Percentiles rank a stretch among this genome's conserved stretches.
Evolutionary conservation across 768 basidiomycete species (phyloP).

Genomic region (Termitomyces sp.): DNA sequence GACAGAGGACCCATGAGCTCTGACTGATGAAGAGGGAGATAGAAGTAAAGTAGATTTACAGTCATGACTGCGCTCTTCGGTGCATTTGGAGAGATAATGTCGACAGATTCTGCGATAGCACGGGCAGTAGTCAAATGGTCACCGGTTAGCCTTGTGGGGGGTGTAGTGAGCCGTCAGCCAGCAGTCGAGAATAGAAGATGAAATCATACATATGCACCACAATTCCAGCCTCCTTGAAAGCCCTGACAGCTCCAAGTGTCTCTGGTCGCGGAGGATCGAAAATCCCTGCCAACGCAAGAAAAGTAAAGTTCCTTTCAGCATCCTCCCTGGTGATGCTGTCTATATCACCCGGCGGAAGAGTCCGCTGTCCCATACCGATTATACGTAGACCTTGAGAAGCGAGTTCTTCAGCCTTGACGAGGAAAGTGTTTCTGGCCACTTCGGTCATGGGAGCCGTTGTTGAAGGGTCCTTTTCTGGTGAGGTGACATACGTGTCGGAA

Average conservation of each 20-base stretch:
- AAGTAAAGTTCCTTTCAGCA: slow-evolving; percentile 39
- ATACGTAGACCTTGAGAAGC: slow-evolving; percentile 36
- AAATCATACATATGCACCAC: slow-evolving; percentile 34
- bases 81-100: slow-evolving; percentile 36
- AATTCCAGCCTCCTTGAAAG: slow-evolving; percentile 47
- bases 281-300: slow-evolving; percentile 52
- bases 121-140: slow-evolving; percentile 48
- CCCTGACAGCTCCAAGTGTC: slow-evolving; percentile 42
- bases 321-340: slow-evolving; percentile 30
- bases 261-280: slow-evolving; percentile 54
- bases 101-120: slow-evolving; percentile 45
- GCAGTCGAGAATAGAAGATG: background rate
- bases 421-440: slow-evolving; percentile 19
- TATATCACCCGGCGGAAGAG: slow-evolving; percentile 15
- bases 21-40: background rate
- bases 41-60: slow-evolving; percentile 9
- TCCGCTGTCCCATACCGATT: slow-evolving; percentile 28
- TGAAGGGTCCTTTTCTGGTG: slow-evolving; percentile 18
- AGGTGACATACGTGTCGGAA: slow-evolving; percentile 28
- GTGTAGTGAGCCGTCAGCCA: background rate
- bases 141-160: slow-evolving; percentile 42
- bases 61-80: slow-evolving; percentile 34
- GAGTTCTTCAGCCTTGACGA: slow-evolving; percentile 29
- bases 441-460: slow-evolving; percentile 22
- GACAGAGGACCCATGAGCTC: background rate